A percentile compares a stretch with the other conserved stretches of the same genome.
phyloP scores from a whole-genome alignment of 1,284 basidiomycete species.

The Anthracocystis walkeri region DNA sequence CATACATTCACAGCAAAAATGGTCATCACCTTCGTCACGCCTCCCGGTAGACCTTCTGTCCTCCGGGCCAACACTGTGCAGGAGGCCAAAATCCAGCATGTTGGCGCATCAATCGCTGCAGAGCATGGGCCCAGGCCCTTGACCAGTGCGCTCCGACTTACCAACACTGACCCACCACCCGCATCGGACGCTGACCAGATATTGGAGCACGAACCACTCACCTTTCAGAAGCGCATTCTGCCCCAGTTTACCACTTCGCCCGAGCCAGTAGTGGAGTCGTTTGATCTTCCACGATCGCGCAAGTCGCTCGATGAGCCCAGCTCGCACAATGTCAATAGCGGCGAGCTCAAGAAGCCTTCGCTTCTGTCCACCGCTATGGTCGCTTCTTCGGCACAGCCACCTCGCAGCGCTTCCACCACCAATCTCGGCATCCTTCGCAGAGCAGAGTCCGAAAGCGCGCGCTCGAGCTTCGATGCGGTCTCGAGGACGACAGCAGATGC shows the following conservation, averaged over 20 bases:
- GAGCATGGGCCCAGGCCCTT: background rate
- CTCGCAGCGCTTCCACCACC: slow-evolving; percentile 22
- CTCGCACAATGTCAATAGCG: background rate
- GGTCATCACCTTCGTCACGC: slow-evolving; percentile 44
- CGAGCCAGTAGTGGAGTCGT: slow-evolving; percentile 19
- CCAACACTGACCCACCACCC: slow-evolving; percentile 6
- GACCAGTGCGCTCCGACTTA: background rate
- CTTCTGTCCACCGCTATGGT: slow-evolving; percentile 27
- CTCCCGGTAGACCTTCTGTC: slow-evolving; percentile 34
- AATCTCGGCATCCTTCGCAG: slow-evolving; percentile 35
- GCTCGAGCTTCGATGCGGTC: background rate
- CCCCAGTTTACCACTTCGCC: slow-evolving; percentile 34
- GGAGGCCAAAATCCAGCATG: slow-evolving; percentile 6
- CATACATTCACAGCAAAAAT: slow-evolving; percentile 13
- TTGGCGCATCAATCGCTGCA: background rate
- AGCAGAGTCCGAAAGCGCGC: slow-evolving; percentile 9
- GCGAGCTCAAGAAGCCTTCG: slow-evolving; percentile 20
- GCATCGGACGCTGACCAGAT: background rate
- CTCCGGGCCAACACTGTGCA: slow-evolving; percentile 10
- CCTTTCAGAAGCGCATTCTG: slow-evolving; percentile 42
- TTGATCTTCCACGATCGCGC: slow-evolving; percentile 14
- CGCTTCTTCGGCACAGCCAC: slow-evolving; percentile 14
- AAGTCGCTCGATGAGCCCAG: slow-evolving; percentile 11
- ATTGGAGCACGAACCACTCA: slow-evolving; percentile 20
- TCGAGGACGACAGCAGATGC: slow-evolving; percentile 2